Evolutionary conservation across 345 rosid species (phyloP).

Genomic region (Aethionema arabicum): DNA sequence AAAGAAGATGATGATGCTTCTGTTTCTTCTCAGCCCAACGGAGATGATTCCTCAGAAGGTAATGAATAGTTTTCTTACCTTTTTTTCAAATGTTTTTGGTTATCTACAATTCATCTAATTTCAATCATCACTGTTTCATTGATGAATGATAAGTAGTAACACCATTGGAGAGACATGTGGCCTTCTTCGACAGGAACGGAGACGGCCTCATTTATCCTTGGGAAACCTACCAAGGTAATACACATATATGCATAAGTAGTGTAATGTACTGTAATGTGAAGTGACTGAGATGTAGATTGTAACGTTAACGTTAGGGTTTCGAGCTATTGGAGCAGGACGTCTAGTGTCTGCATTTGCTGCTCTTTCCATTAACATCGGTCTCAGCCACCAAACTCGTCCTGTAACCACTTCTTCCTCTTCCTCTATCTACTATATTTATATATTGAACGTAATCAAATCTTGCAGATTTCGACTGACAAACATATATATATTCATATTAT

Average conservation of each 20-base stretch:
- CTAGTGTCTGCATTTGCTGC: slow-evolving; percentile 31
- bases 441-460: too few relatives aligned
- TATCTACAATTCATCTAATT: too few relatives aligned
- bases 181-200: slow-evolving; percentile 38
- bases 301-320: slow-evolving; percentile 40
- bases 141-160: slow-evolving; percentile 1
- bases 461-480: too few relatives aligned
- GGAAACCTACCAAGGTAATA: slow-evolving; percentile 39
- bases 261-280: too few relatives aligned
- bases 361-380: slow-evolving; percentile 44
- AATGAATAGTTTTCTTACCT: too few relatives aligned
- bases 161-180: slow-evolving; percentile 33
- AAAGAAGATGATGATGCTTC: too few relatives aligned
- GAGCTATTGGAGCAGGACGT: slow-evolving; percentile 52
- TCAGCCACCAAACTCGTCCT: slow-evolving; percentile 62
- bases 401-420: slow-evolving; percentile 35
- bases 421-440: neutral
- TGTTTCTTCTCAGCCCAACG: too few relatives aligned
- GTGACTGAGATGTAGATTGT: too few relatives aligned
- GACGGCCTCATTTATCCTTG: slow-evolving; percentile 38
- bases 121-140: too few relatives aligned
- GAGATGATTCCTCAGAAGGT: too few relatives aligned
- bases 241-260: neutral
- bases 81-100: too few relatives aligned
- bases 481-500: too few relatives aligned